Conservation (phyloP, 352 stramenopile species). For the Globisporangium solare region DNA sequence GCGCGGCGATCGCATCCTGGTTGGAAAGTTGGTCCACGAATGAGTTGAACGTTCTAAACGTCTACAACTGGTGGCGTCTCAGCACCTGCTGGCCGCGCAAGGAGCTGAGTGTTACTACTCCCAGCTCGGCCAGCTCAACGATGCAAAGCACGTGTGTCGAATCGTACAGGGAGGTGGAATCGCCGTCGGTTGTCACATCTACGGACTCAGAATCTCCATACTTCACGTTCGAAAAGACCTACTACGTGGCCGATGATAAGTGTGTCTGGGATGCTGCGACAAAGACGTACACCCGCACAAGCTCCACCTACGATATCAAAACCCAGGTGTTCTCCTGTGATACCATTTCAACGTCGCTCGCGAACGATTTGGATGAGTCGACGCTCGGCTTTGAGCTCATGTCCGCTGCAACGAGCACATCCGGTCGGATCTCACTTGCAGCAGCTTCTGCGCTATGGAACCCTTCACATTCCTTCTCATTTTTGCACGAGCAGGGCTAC, state of each 20-base stretch:
- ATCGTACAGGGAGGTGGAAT: slow-evolving; percentile 26
- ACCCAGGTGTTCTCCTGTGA: slow-evolving; percentile 43
- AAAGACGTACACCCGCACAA: slow-evolving; percentile 25
- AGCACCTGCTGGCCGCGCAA: slow-evolving; percentile 41
- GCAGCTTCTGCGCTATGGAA: slow-evolving; percentile 40
- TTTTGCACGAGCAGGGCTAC: slow-evolving; percentile 41
- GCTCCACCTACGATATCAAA: slow-evolving; percentile 23
- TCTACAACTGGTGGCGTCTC: slow-evolving; percentile 50
- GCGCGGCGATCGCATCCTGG: slow-evolving; percentile 29
- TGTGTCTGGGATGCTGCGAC: slow-evolving; percentile 22
- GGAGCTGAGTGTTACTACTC: slow-evolving; percentile 14
- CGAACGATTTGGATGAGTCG: slow-evolving; percentile 36
- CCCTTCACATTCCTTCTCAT: slow-evolving; percentile 32
- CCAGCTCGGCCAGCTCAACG: slow-evolving; percentile 12
- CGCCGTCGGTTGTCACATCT: slow-evolving; percentile 11
- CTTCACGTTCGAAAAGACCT: slow-evolving; percentile 30
- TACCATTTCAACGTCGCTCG: slow-evolving; percentile 34
- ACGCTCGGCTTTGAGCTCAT: slow-evolving; percentile 47
- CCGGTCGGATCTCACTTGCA: slow-evolving; percentile 29
- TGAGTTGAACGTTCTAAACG: slow-evolving; percentile 31
- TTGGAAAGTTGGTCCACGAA: slow-evolving; percentile 29
- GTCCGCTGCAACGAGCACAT: slow-evolving; percentile 11
- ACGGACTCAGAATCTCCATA: slow-evolving; percentile 31
- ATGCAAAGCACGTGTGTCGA: slow-evolving; percentile 17
- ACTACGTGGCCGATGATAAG: slow-evolving; percentile 25